These are phyloP conservation scores for Lunasporangiospora selenospora DNA, from an alignment of 192 early-diverging fungal species.

Conservation along the genomic window DNA sequence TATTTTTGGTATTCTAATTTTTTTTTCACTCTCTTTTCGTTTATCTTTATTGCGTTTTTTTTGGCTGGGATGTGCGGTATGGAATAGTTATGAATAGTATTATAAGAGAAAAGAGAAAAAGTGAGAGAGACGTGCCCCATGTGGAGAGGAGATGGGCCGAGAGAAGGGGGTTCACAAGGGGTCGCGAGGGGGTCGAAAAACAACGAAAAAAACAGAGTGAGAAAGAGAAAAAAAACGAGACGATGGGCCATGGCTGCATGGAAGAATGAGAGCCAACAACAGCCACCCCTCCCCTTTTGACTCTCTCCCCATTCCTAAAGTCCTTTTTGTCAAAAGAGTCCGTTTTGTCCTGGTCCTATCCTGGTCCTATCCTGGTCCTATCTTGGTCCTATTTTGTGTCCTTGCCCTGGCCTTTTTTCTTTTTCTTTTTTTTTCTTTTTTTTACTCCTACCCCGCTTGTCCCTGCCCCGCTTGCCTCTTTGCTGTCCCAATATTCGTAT, in stretches of 20 bases:
- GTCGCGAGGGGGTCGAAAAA: not conserved
- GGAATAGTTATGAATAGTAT: not conserved
- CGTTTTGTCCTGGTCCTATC: not conserved
- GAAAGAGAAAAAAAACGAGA: not conserved
- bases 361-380: not conserved
- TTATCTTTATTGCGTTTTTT: not conserved
- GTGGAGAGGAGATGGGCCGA: not conserved
- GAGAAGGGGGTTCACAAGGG: not conserved
- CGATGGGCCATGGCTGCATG: not conserved
- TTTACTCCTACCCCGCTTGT: slow-evolving; percentile 2
- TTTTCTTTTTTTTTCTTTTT: slow-evolving; percentile 1
- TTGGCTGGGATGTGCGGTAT: too few species aligned
- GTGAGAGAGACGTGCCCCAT: not conserved
- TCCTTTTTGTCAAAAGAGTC: not conserved
- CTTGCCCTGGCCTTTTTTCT: not conserved
- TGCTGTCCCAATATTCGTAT: too few species aligned
- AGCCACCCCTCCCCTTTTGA: too few species aligned
- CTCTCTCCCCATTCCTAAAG: not conserved
- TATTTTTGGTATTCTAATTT: not conserved
- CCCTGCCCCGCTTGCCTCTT: too few species aligned
- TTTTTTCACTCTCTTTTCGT: not conserved
- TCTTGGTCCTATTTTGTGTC: not conserved
- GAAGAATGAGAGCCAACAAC: not conserved
- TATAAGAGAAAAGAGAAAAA: not conserved
- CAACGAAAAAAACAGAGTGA: not conserved